Base-by-base conservation (phyloP, 2,329 filamentous ascomycete species). In the Aspergillus novofumigatus region DNA sequence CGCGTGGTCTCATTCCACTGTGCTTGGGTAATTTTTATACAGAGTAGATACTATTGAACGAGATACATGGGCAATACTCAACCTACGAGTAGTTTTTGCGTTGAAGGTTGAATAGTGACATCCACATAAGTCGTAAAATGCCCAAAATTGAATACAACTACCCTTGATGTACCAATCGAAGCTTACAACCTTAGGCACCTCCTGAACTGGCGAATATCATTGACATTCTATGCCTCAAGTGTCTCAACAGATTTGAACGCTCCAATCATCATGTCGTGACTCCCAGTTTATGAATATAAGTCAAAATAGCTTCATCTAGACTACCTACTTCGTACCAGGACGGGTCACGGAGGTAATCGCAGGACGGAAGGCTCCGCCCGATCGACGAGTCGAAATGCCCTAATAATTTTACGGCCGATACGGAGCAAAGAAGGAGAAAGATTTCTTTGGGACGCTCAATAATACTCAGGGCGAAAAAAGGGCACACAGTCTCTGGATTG, bases 321-420 rank as follows among this genome's bases (percentile, higher is more conserved):
- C 14, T 17, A 17, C 17, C 32, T 38, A 38, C 32, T 38, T 38
- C 32, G 14, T 38, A 17, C 21, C 8, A 45, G 21, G 8, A 53
- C 8, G 17, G 45, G 49, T 32, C 4, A 17, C 42, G 42, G 10
- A 44, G 20, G 47, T 41, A 51, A 26, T 54, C 53, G 58, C 20
- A 47, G 38, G 7, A 53, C 59, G 59, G 59, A 56, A 59, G 57
- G 57, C 51, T 53, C 59, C 59, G 59, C 57, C 59, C 59, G 59
- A 42, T 55, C 29, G 50, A 48, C 21, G 44, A 49, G 47, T 38
- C 14, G 32, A 17, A 49, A 53, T 28, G 51, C 32, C 29, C 32
- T 38, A 17, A 17, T 28, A 38, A 50, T 44, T 41, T 52, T 57
- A 50, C 56, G 56, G 56, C 55, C 52, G 58, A 53, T 56, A 54